These are phyloP conservation scores for Nannochloris sp. DNA, from an alignment of 139 green algal species.

Conservation along the genomic window DNA sequence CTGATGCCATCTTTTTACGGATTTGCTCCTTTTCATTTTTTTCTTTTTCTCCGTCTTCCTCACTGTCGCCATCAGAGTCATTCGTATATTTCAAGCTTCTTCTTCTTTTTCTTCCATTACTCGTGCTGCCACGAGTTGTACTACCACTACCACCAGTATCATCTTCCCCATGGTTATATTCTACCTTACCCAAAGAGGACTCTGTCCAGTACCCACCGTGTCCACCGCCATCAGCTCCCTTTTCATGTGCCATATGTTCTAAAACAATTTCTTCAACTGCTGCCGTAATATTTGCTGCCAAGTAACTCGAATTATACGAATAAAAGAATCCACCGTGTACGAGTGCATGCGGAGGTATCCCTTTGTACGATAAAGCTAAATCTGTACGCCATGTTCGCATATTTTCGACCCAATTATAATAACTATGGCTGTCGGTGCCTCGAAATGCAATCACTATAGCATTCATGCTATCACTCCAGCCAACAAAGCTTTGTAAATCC, in stretches of 20 bases:
- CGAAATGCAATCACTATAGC: constrained; percentile 63
- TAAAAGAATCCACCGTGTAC: constrained; percentile 53
- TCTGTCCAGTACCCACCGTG: background rate
- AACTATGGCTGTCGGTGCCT: constrained; percentile 59
- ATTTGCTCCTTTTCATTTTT: too few relatives aligned
- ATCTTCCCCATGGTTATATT: background rate
- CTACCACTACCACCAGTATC: background rate
- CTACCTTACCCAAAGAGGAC: background rate
- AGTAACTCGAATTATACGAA: constrained; percentile 34
- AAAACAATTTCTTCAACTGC: constrained; percentile 3
- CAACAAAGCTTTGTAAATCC: constrained; percentile 64
- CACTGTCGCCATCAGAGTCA: background rate
- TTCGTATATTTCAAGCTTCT: background rate
- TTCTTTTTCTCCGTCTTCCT: background rate
- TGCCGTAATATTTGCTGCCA: constrained; percentile 35
- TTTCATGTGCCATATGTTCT: background rate
- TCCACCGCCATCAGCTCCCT: background rate
- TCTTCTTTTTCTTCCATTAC: background rate
- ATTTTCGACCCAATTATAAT: constrained; percentile 63
- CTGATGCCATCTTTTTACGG: too few relatives aligned
- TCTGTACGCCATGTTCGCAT: constrained; percentile 65
- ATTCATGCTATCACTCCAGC: constrained; percentile 43
- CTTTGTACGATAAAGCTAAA: constrained; percentile 27
- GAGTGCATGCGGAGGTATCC: constrained; percentile 13
- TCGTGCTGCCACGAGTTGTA: background rate